Conservation (phyloP, 140 eudicot genomes). For the Senecio squalidus region DNA sequence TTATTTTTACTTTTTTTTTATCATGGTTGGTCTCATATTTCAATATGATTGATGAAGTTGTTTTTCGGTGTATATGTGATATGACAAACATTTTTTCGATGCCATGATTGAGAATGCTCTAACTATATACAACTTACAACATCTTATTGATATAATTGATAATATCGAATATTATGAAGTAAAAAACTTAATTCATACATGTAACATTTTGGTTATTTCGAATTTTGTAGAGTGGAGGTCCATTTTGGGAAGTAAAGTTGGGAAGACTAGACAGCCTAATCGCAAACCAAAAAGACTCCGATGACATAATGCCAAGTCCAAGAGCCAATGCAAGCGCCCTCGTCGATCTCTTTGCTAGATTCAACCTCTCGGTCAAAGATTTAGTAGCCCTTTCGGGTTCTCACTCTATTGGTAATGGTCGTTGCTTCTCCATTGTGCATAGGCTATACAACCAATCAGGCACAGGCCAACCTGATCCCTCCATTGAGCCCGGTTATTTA, state of each 20-base stretch:
- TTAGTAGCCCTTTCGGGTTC: conserved; percentile 93
- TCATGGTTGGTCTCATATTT: no score
- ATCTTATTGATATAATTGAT: no score
- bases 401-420: conserved; percentile 80
- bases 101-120: no score
- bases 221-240: conserved; percentile 77
- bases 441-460: conserved; percentile 90
- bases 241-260: conserved; percentile 79
- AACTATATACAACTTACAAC: no score
- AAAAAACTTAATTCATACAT: neutral
- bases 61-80: no score
- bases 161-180: no score
- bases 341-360: conserved; percentile 53
- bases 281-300: conserved; percentile 81
- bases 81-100: no score
- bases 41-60: no score
- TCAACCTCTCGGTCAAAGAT: conserved; percentile 66
- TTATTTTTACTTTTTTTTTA: no score
- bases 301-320: conserved; percentile 94
- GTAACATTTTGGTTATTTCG: neutral
- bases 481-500: conserved; percentile 62
- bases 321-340: conserved; percentile 70
- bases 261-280: conserved; percentile 81
- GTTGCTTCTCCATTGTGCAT: conserved; percentile 79
- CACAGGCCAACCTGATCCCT: conserved; percentile 71